Base-by-base conservation (phyloP, 768 basidiomycete genomes). In the Calocybe indica region DNA sequence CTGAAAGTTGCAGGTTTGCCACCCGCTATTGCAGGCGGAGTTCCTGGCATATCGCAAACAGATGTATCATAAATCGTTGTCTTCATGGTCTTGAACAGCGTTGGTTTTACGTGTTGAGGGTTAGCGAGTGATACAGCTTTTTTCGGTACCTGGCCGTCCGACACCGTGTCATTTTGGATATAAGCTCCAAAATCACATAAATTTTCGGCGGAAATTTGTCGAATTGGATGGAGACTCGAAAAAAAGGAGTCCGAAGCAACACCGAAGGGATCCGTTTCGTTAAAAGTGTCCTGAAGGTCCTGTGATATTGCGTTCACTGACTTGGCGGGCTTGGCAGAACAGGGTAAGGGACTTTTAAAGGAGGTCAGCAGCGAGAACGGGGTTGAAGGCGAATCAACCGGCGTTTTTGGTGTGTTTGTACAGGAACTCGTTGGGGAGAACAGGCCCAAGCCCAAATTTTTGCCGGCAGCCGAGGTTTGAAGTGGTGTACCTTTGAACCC, bases 401-500 rank as follows among this genome's bases (percentile, higher is more conserved):
- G 49, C 9, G 38, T 55, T 39, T 55, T 48, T 11, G 59, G 55
- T 9, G 57, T 59, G 38, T 54, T 36, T 22, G 22, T 22, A 22
- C 22, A 22, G 13, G 49, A 43, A 33, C 22, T 52, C 13, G 50
- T 58, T 40, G 54, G 54, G 29, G 55, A 59, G 39, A 58, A 56
- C 40, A 62, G 58, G 7, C 52, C 47, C 13, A 32, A 30, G 42
- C 42, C 42, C 15, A 37, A 51, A 44, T 9, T 52, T 58, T 46
- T 55, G 33, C 29, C 34, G 29, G 48, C 51, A 37, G 37, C 50
- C 3, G 52, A 47, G 0, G 54, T 54, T 37, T 56, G 56, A 8
- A 63, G 46, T 12, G 63, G 58, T 11, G 63, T 57, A 22, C 65
- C 64, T 45, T 61, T 64, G 51, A 66, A 63, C 10, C 65, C 65